Percentiles rank a stretch among this genome's conserved stretches.
These are phyloP conservation scores for Rauvolfia tetraphylla DNA, from an alignment of 257 asterid genomes.

Conservation along the genomic window DNA sequence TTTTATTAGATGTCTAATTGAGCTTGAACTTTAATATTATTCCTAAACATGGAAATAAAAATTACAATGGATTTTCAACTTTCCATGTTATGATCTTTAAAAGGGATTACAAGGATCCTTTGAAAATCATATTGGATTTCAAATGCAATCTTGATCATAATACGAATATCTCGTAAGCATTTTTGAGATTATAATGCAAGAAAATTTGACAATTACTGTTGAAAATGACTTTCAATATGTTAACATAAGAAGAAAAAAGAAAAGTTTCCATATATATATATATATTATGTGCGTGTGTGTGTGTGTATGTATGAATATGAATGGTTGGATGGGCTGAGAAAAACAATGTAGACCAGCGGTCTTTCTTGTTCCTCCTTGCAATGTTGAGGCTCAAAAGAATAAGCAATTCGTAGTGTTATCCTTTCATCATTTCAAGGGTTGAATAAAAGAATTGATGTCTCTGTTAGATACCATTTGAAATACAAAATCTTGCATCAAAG, in stretches of 20 bases:
- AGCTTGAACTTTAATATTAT: neutral
- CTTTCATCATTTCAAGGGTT: conserved; percentile 29
- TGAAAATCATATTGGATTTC: neutral
- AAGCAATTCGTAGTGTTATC: conserved; percentile 14
- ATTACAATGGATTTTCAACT: no score
- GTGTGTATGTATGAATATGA: no score
- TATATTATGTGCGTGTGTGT: no score
- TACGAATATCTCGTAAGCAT: no score
- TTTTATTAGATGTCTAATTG: no score
- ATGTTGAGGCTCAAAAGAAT: conserved; percentile 27
- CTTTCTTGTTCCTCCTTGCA: conserved; percentile 25
- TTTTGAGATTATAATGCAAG: neutral
- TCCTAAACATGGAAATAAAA: neutral
- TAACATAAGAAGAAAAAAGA: no score
- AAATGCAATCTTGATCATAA: neutral
- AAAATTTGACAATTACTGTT: neutral
- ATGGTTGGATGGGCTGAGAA: neutral
- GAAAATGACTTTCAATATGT: neutral
- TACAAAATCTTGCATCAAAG: conserved; percentile 30
- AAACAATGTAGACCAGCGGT: neutral
- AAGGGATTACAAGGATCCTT: neutral
- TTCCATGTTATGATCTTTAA: no score
- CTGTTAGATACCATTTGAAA: conserved; percentile 22
- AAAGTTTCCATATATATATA: neutral
- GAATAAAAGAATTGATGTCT: conserved; percentile 27